A percentile compares a stretch with the other conserved stretches of the same genome.
Conservation (phyloP, 352 stramenopile genomes). For the Phytophthora citrophthora region DNA sequence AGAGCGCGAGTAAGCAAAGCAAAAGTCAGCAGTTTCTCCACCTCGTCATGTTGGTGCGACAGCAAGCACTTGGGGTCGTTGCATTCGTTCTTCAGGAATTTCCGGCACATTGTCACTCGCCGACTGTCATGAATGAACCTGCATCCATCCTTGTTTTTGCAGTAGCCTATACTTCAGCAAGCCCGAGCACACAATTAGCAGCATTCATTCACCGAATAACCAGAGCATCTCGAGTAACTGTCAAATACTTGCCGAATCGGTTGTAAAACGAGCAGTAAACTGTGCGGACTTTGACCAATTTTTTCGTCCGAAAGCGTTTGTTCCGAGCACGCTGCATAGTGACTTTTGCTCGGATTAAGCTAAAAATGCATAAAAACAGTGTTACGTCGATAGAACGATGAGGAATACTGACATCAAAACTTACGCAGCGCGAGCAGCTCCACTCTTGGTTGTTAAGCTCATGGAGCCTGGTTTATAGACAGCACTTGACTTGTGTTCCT, state of each 20-base stretch:
- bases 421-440: slow-evolving; percentile 44
- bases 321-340: slow-evolving; percentile 55
- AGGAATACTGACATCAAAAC: slow-evolving; percentile 12
- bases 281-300: slow-evolving; percentile 48
- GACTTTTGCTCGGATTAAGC: slow-evolving; percentile 54
- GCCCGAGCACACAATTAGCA: slow-evolving; percentile 18
- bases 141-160: slow-evolving; percentile 83
- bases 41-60: slow-evolving; percentile 80
- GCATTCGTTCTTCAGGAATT: slow-evolving; percentile 78
- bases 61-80: slow-evolving; percentile 63
- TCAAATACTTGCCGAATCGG: slow-evolving; percentile 67
- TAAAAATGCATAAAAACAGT: slow-evolving; percentile 8
- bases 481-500: slow-evolving; percentile 26
- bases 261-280: slow-evolving; percentile 88
- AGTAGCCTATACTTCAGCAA: slow-evolving; percentile 57
- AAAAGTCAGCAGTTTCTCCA: slow-evolving; percentile 36
- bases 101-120: slow-evolving; percentile 79
- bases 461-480: slow-evolving; percentile 18
- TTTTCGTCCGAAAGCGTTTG: slow-evolving; percentile 44
- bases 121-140: slow-evolving; percentile 87
- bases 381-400: not conserved
- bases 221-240: not conserved
- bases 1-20: slow-evolving; percentile 16
- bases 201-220: slow-evolving; percentile 5
- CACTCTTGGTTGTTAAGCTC: slow-evolving; percentile 35